These are phyloP conservation scores for Phytophthora syringae DNA, from an alignment of 352 stramenopile species.

Conservation along the genomic window DNA sequence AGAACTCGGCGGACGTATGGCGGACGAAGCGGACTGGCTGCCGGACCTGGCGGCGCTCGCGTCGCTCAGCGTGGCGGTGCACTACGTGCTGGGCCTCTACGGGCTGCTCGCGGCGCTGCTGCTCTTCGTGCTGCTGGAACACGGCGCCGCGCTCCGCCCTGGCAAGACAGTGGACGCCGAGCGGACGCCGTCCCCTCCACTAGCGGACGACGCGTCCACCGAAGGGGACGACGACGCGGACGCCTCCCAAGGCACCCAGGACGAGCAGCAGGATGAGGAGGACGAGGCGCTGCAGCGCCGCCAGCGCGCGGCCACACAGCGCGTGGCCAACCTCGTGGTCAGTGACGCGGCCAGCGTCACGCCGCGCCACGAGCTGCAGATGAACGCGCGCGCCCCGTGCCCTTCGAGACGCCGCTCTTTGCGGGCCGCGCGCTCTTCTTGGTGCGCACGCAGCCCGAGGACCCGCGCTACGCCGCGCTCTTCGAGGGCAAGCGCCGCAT, in stretches of 20 bases:
- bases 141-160: slow-evolving; percentile 26
- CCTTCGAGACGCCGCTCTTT: slow-evolving; percentile 91
- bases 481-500: slow-evolving; percentile 73
- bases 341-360: slow-evolving; percentile 43
- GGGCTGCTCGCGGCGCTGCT: slow-evolving; percentile 51
- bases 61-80: slow-evolving; percentile 60
- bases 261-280: slow-evolving; percentile 6
- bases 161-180: slow-evolving; percentile 9
- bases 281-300: slow-evolving; percentile 14
- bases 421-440: slow-evolving; percentile 81
- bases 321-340: slow-evolving; percentile 39
- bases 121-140: slow-evolving; percentile 46
- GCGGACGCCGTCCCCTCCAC: slow-evolving; percentile 22
- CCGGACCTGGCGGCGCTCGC: slow-evolving; percentile 66
- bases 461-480: slow-evolving; percentile 57
- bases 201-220: slow-evolving; percentile 27
- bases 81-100: slow-evolving; percentile 69
- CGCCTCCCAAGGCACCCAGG: neutral
- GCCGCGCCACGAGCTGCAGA: slow-evolving; percentile 29
- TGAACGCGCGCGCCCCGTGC: slow-evolving; percentile 71
- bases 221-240: slow-evolving; percentile 27
- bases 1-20: slow-evolving; percentile 34
- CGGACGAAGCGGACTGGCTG: slow-evolving; percentile 50
- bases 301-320: slow-evolving; percentile 5
- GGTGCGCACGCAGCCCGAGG: slow-evolving; percentile 70